Evolutionary conservation across 768 basidiomycete genomes (phyloP), one percentile per base, ranked within the genome.

Genomic region (Lentinus tigrinus): DNA sequence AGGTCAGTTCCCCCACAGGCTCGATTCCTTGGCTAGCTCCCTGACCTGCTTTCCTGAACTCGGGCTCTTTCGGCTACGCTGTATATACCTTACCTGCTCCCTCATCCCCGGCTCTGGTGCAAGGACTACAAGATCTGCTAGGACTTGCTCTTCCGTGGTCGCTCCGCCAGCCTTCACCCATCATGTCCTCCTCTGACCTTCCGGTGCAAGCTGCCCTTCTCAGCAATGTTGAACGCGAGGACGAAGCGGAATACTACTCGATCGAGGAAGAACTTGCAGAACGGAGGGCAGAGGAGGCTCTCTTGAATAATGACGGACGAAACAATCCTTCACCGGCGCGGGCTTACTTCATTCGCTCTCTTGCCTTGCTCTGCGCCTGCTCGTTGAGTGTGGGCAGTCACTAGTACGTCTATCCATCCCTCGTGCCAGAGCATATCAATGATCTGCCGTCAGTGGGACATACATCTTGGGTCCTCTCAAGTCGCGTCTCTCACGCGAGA

Each of bases 391-490:
- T 92, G 36, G 90, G 89, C 34, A 87, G 87, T 61, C 89, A 91
- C 68, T 91, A 88, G 88, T 89, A 65, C 44, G 82, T 72, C 9
- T 10, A 37, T 19, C 23, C 17, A 47, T 49, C 26, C 17, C 37
- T 14, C 55, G 47, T 44, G 19, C 4, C n/a, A 11, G 36, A 16
- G 13, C 52, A 34, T 24, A 17, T 49, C 26, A 36, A 46, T 19
- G 3, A 37, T 6, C 34, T 1, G 38, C 4, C 3, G 13, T 17
- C 34, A 92, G 89, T 68, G 87, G 85, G 16, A 80, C 81, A 2
- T 87, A 93, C 65, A 83, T 89, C 6, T 80, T 95, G 3, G 89
- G 88, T 0, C 92, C 91, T 10, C 74, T 93, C 56, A 93, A 93
- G 72, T 87, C 84, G 42, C 77, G 83, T 19, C 73, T 90, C 7